A percentile compares a stretch with the other conserved stretches of the same genome.
These are phyloP conservation scores for Geranium rotundifolium DNA, from an alignment of 345 rosid genomes.

Conservation along the genomic window DNA sequence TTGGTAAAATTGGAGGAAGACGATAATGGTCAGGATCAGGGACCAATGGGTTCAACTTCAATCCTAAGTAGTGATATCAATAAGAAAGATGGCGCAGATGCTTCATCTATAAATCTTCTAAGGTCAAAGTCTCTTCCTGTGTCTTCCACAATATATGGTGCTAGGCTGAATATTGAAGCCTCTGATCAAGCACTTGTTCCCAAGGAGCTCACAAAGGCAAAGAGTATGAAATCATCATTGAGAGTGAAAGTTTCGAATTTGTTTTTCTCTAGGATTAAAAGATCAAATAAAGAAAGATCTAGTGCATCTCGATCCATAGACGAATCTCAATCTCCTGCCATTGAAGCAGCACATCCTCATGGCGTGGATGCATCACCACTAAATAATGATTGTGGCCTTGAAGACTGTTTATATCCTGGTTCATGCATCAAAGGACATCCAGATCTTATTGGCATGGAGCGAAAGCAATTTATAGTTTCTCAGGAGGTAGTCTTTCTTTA, in stretches of 20 bases:
- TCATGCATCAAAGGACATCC: constrained; percentile 10
- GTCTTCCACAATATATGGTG: constrained; percentile 35
- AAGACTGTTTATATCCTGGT: constrained; percentile 26
- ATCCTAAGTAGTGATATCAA: constrained; percentile 26
- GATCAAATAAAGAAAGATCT: constrained; percentile 42
- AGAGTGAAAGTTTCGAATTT: constrained; percentile 67
- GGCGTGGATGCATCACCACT: constrained; percentile 21
- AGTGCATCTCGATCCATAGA: constrained; percentile 23
- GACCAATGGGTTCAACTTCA: constrained; percentile 42
- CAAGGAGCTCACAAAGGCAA: constrained; percentile 41
- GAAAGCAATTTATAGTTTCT: constrained; percentile 21
- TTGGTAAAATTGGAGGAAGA: constrained; percentile 27
- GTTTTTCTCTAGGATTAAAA: constrained; percentile 68
- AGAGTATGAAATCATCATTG: constrained; percentile 49
- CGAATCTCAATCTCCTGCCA: constrained; percentile 21
- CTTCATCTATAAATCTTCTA: constrained; percentile 40
- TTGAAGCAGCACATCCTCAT: constrained; percentile 21
- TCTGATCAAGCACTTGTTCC: constrained; percentile 27
- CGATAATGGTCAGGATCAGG: constrained; percentile 25
- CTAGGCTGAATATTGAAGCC: constrained; percentile 35
- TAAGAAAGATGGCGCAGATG: constrained; percentile 31
- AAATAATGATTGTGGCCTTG: constrained; percentile 13
- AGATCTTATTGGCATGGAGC: constrained; percentile 12
- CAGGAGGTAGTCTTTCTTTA: constrained; percentile 33
- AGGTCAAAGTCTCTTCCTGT: constrained; percentile 78